Base-by-base conservation (phyloP, 176 grass and related monocot species). In the Poa pratensis region DNA sequence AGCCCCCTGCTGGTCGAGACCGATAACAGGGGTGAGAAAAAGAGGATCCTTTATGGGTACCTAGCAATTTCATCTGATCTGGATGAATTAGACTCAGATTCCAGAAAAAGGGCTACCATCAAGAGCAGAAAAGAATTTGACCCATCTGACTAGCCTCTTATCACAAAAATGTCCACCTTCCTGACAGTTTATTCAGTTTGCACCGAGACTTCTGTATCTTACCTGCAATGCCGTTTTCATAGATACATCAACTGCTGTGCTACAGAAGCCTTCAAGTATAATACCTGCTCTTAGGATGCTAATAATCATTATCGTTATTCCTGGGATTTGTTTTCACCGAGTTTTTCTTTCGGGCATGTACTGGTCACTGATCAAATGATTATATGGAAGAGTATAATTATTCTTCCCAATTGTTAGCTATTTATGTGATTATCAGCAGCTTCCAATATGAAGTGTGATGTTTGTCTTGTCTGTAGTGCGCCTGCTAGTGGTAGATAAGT, bases 71-170 rank as follows among this genome's bases (percentile, higher is more conserved):
- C 89, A 48, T 92, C 90, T 2, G 93, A 99, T 76, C 83, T 99
- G 61, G 91, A 94, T 42, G 80, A 87, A 53, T 80, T 99, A 74
- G 93, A 96, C 74, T 86, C 88, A n/a, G 96, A 96, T 93, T 91
- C 85, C 24, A 92, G 82, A 43, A 99, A 93, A 94, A 91, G 87
- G 43, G 81, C 93, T 69, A 83, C 76, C 79, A 69, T 99, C 79
- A 96, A 99, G 88, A 96, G 96, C 84, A 94, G 45, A 84, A 95
- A 70, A 57, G 96, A 99, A 57, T 90, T 96, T 55, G 94, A 99
- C 75, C 86, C 84, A 81, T 92, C 84, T 66, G 91, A 95, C 26
- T 98, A 95, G 86, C 61, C 26, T 72, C 48, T 60, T 70, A 40
- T 37, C 79, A 37, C 11, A 73, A 82, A 73, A 82, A 73, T 32